A percentile compares a stretch with the other conserved stretches of the same genome.
phyloP scores from a whole-genome alignment of 768 basidiomycete genomes.

The Tylopilus intermedius region DNA sequence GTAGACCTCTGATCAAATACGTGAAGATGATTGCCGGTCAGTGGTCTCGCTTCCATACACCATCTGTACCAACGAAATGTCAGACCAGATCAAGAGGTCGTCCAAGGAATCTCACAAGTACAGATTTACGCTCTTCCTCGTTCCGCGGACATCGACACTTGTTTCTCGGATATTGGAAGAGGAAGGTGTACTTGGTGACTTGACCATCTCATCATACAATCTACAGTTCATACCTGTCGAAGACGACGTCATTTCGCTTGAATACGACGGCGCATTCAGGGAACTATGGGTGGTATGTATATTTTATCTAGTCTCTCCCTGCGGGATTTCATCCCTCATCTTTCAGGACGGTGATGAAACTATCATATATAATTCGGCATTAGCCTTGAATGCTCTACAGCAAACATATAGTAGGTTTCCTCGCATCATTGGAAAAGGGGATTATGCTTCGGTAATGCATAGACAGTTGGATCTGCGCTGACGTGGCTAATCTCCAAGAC shows the following conservation, averaged over 20 bases:
- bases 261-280: conserved; percentile 78
- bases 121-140: conserved; percentile 80
- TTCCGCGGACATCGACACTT: conserved; percentile 82
- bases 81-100: conserved; percentile 90
- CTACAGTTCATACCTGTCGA: conserved; percentile 93
- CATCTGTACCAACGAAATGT: conserved; percentile 21
- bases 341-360: conserved; percentile 89
- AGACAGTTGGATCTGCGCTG: background rate
- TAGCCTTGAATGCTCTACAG: conserved; percentile 80
- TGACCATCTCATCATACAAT: conserved; percentile 81
- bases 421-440: conserved; percentile 89
- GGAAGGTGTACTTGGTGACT: conserved; percentile 95
- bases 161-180: conserved; percentile 87
- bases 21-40: conserved; percentile 90
- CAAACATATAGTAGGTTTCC: conserved; percentile 86
- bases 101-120: conserved; percentile 68
- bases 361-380: conserved; percentile 80
- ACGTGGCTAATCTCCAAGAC: conserved; percentile 10
- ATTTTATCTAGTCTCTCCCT: background rate
- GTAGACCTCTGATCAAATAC: conserved; percentile 77
- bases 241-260: conserved; percentile 87
- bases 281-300: conserved; percentile 84
- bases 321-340: background rate
- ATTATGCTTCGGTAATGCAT: conserved; percentile 64
- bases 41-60: conserved; percentile 7